These are phyloP conservation scores for Xylariaceae sp. DNA, from an alignment of 2,329 filamentous ascomycete genomes.

Conservation along the genomic window DNA sequence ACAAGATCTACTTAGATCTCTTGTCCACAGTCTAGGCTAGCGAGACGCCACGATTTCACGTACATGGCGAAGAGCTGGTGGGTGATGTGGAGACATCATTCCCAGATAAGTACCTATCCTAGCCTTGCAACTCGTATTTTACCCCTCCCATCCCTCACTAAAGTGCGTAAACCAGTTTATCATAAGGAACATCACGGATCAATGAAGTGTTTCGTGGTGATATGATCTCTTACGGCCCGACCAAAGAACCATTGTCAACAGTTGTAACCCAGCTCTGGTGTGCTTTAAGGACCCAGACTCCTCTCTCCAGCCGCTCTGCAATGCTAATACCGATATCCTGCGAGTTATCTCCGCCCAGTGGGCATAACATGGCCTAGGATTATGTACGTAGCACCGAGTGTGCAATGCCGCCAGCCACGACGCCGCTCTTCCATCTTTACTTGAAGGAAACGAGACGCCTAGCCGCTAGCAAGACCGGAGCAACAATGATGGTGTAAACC, in stretches of 20 bases:
- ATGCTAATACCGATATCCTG: constrained; percentile 1
- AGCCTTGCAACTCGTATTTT: constrained; percentile 4
- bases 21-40: constrained; percentile 8
- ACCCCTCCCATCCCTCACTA: constrained; percentile 18
- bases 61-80: constrained; percentile 14
- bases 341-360: neutral
- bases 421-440: neutral
- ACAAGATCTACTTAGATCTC: constrained; percentile 2
- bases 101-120: constrained; percentile 20
- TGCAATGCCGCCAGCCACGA: neutral
- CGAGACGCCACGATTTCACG: neutral
- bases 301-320: constrained; percentile 1
- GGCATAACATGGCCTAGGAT: constrained; percentile 1
- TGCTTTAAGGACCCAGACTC: neutral
- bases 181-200: constrained; percentile 16
- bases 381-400: constrained; percentile 11
- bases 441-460: neutral
- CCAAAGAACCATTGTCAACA: constrained; percentile 12
- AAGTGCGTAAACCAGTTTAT: neutral
- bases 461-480: neutral
- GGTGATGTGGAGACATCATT: constrained; percentile 17
- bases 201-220: constrained; percentile 8
- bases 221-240: constrained; percentile 18
- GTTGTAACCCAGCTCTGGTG: neutral
- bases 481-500: too few species aligned